Evolutionary conservation across 2,329 filamentous ascomycete species (phyloP), one percentile per base, ranked within the genome.

Genomic region (Scedosporium apiospermum): DNA sequence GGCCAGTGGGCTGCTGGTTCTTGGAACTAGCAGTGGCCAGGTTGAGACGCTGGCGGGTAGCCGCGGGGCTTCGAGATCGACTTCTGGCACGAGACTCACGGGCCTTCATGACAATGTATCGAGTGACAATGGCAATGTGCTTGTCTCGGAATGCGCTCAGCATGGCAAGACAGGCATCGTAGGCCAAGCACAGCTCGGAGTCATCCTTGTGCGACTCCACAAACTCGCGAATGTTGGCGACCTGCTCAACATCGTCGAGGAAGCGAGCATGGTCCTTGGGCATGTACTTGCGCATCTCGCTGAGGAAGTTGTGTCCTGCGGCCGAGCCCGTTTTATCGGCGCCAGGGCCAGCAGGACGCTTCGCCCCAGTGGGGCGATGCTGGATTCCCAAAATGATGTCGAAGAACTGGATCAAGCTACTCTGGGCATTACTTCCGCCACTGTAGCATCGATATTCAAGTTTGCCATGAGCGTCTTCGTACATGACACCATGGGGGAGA

Each of bases 231-330:
- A 99, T 91, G 71, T 98, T 98, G 68, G 93, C 87, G 3, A 97
- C 87, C 16, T 79, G 79, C 59, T 85, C 81, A 12, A 97, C 87
- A 65, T 96, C 89, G 66, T 89, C 83, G 3, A 99, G 81, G 76
- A 99, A 99, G 49, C 90, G 87, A 3, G 92, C 89, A 71, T 99
- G 95, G 0, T 89, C 85, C 0, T 92, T 93, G 0, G 95, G 95
- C 95, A 99, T 99, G 76, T 99, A 99, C 57, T 84, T 84, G 64
- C 93, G 89, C 95, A 99, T 99, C 67, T 99, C 95, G 71, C 90
- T 86, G 71, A 99, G 93, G 77, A 99, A 99, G 70, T 95, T 96
- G 76, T 96, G 86, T 3, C 57, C 62, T 77, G 76, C 66, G 60
- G 55, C 26, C 14, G 79, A 78, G 6, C 49, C 38, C 14, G 21